Percentiles rank a stretch among this genome's conserved stretches.
Conservation (phyloP, 2,329 filamentous ascomycete species). For the Basipetospora chlamydospora region DNA sequence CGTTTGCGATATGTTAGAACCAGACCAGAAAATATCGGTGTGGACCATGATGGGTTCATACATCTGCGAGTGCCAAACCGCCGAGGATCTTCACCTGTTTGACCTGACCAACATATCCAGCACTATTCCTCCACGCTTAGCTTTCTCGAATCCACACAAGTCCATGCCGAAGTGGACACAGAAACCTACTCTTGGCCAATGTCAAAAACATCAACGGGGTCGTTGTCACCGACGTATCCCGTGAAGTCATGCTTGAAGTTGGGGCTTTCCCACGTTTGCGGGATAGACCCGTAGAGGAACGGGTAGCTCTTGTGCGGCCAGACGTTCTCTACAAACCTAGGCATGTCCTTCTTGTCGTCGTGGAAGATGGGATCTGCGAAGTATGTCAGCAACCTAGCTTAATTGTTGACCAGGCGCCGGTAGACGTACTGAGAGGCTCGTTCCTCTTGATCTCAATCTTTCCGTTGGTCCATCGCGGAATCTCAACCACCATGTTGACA, state of each 20-base stretch:
- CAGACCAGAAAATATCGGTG: fast-evolving
- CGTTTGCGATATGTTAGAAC: conserved; percentile 1
- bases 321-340: conserved; percentile 24
- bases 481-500: conserved; percentile 25
- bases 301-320: conserved; percentile 29
- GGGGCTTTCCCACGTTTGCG: conserved; percentile 28
- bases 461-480: conserved; percentile 25
- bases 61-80: conserved; percentile 23
- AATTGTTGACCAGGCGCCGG: background rate
- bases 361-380: conserved; percentile 25
- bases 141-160: background rate
- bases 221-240: conserved; percentile 22
- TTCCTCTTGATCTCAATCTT: conserved; percentile 24
- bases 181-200: conserved; percentile 17
- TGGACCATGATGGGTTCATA: conserved; percentile 9
- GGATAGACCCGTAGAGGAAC: conserved; percentile 27
- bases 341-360: conserved; percentile 20
- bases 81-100: conserved; percentile 28
- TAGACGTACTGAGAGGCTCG: conserved; percentile 22
- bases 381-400: background rate
- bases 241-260: conserved; percentile 25
- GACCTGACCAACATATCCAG: conserved; percentile 21
- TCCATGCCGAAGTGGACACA: background rate
- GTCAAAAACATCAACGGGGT: conserved; percentile 27
- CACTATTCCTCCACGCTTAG: conserved; percentile 6